These are phyloP conservation scores for Fusarium verticillioides DNA, from an alignment of 2,329 filamentous ascomycete species.

Conservation along the genomic window DNA sequence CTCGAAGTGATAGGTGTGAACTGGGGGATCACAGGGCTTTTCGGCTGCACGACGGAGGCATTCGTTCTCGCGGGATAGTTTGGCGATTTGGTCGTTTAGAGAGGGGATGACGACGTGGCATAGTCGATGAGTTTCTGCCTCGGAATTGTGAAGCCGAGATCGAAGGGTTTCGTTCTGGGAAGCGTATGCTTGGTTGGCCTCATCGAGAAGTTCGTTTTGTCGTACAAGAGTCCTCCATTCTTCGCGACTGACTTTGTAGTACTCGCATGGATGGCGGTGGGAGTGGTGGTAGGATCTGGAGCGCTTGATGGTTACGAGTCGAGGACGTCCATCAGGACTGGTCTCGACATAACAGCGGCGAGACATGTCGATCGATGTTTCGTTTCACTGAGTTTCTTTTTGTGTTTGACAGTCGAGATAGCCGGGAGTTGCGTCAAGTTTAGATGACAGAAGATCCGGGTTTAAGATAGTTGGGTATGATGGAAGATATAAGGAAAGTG, in stretches of 20 bases:
- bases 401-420: neutral
- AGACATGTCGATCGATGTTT: conserved; percentile 46
- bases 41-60: conserved; percentile 53
- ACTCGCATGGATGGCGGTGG: conserved; percentile 49
- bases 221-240: conserved; percentile 53
- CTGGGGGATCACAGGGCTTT: conserved; percentile 43
- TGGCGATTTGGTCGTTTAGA: conserved; percentile 52
- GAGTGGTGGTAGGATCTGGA: conserved; percentile 51
- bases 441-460: neutral
- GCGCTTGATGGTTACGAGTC: conserved; percentile 55
- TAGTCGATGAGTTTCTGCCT: conserved; percentile 51
- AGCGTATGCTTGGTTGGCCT: conserved; percentile 50
- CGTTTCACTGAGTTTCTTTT: conserved; percentile 1
- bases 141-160: conserved; percentile 49
- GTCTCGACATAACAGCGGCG: conserved; percentile 53
- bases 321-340: conserved; percentile 47
- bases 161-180: conserved; percentile 50
- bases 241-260: conserved; percentile 50
- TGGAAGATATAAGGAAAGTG: conserved; percentile 20
- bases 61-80: conserved; percentile 53
- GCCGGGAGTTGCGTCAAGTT: neutral
- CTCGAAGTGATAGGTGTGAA: conserved; percentile 39
- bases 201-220: conserved; percentile 51
- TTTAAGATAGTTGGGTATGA: conserved; percentile 6
- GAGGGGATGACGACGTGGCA: conserved; percentile 49